Conservation (phyloP, 495 filamentous ascomycete genomes). For the Trypethelium eluteriae region DNA sequence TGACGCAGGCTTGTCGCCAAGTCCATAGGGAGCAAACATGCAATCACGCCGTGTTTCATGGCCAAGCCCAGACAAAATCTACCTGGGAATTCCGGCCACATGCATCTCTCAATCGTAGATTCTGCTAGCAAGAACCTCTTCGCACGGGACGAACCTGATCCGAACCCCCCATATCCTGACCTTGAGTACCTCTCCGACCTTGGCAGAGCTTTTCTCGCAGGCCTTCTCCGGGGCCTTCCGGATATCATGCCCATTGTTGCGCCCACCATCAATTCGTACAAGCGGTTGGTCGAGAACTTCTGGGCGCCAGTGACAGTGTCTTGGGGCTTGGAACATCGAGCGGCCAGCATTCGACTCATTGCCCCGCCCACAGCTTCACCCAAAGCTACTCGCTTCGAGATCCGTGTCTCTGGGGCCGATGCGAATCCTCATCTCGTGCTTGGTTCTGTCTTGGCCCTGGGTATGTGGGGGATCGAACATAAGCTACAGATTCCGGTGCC, state of each 20-base stretch:
- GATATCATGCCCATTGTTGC: slow-evolving; percentile 94
- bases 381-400: slow-evolving; percentile 82
- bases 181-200: slow-evolving; percentile 74
- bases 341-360: slow-evolving; percentile 83
- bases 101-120: slow-evolving; percentile 80
- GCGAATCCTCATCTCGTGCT: slow-evolving; percentile 86
- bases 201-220: slow-evolving; percentile 88
- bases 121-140: slow-evolving; percentile 70
- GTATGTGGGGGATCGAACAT: slow-evolving; percentile 84
- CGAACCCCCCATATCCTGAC: slow-evolving; percentile 62
- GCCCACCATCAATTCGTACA: slow-evolving; percentile 94
- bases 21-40: slow-evolving; percentile 71
- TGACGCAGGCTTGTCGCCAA: slow-evolving; percentile 66
- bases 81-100: slow-evolving; percentile 90
- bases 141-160: slow-evolving; percentile 60
- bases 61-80: slow-evolving; percentile 88
- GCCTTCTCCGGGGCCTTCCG: slow-evolving; percentile 76
- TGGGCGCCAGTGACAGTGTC: slow-evolving; percentile 97
- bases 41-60: slow-evolving; percentile 97
- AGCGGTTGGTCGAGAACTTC: slow-evolving; percentile 95
- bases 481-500: slow-evolving; percentile 76
- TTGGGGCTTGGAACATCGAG: slow-evolving; percentile 93
- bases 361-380: slow-evolving; percentile 73
- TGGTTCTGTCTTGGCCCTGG: slow-evolving; percentile 72
- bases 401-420: slow-evolving; percentile 86